Evolutionary conservation across 2,329 filamentous ascomycete species (phyloP).

Genomic region (Fusarium sp.): DNA sequence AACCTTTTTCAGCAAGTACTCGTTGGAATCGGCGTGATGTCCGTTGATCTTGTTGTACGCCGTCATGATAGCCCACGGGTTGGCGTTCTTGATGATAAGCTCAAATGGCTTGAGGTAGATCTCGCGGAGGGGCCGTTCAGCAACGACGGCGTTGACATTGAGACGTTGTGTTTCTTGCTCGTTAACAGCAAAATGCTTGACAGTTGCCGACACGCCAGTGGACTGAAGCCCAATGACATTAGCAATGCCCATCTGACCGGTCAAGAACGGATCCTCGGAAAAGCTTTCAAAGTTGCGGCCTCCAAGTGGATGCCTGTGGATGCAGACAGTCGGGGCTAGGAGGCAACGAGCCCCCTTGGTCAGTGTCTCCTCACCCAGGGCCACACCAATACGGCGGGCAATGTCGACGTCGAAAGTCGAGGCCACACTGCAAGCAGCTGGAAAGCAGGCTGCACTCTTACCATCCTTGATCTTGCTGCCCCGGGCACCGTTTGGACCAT

Average conservation of each 20-base stretch:
- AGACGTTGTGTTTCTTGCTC: conserved; percentile 50
- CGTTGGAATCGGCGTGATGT: conserved; percentile 45
- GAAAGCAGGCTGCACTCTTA: conserved; percentile 43
- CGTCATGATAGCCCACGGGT: conserved; percentile 55
- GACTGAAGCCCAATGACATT: conserved; percentile 55
- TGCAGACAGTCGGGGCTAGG: conserved; percentile 49
- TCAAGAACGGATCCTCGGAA: conserved; percentile 43
- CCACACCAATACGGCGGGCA: conserved; percentile 66
- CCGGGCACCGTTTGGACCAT: conserved; percentile 43
- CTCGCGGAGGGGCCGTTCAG: conserved; percentile 42
- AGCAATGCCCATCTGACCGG: conserved; percentile 44
- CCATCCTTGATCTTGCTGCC: conserved; percentile 40
- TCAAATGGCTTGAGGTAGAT: conserved; percentile 55
- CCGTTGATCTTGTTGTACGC: conserved; percentile 57
- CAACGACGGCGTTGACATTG: conserved; percentile 43
- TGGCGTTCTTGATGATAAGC: conserved; percentile 53
- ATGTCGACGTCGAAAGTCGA: conserved; percentile 74
- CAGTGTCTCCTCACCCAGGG: conserved; percentile 66
- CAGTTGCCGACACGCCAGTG: conserved; percentile 54
- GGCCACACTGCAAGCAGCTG: conserved; percentile 58
- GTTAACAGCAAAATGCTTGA: conserved; percentile 60
- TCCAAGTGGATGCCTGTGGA: conserved; percentile 42
- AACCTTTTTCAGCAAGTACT: conserved; percentile 48
- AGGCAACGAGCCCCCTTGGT: conserved; percentile 79
- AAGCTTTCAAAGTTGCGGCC: conserved; percentile 46